These are phyloP conservation scores for Candida sanyaensis DNA, from an alignment of 1,139 yeast genomes.

Conservation along the genomic window DNA sequence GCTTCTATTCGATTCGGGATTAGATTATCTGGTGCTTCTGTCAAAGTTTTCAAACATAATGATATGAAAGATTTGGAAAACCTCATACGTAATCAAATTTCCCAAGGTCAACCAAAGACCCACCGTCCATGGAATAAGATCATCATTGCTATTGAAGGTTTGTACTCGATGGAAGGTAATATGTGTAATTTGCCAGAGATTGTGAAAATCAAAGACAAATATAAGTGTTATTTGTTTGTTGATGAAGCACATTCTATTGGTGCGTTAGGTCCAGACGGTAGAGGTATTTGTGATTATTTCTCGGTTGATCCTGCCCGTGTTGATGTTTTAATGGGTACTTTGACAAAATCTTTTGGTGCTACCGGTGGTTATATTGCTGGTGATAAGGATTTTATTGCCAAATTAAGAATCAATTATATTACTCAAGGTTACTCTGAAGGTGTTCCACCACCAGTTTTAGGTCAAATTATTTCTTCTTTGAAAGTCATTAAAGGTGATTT, in stretches of 20 bases:
- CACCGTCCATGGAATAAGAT: slow-evolving; percentile 98
- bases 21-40: slow-evolving; percentile 89
- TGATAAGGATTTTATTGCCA: slow-evolving; percentile 64
- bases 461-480: slow-evolving; percentile 83
- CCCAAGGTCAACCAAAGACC: slow-evolving; percentile 95
- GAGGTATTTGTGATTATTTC: slow-evolving; percentile 94
- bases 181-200: slow-evolving; percentile 82
- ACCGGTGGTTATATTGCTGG: slow-evolving; percentile 97
- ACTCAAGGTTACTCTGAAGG: slow-evolving; percentile 82
- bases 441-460: slow-evolving; percentile 86
- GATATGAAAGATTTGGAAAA: slow-evolving; percentile 83
- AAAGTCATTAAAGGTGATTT: slow-evolving; percentile 77
- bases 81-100: slow-evolving; percentile 80
- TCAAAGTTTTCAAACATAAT: slow-evolving; percentile 90
- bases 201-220: slow-evolving; percentile 75
- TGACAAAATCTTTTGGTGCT: slow-evolving; percentile 97
- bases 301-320: slow-evolving; percentile 72
- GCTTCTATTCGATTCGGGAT: slow-evolving; percentile 96
- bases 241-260: slow-evolving; percentile 99
- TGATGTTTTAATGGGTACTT: slow-evolving; percentile 95
- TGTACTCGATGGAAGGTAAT: slow-evolving; percentile 98
- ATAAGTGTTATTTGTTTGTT: slow-evolving; percentile 85
- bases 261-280: slow-evolving; percentile 91
- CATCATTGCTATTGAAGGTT: slow-evolving; percentile 90
- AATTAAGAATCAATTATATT: slow-evolving; percentile 70